Evolutionary conservation across 352 stramenopile species (phyloP).

Genomic region (Peronospora farinosa): DNA sequence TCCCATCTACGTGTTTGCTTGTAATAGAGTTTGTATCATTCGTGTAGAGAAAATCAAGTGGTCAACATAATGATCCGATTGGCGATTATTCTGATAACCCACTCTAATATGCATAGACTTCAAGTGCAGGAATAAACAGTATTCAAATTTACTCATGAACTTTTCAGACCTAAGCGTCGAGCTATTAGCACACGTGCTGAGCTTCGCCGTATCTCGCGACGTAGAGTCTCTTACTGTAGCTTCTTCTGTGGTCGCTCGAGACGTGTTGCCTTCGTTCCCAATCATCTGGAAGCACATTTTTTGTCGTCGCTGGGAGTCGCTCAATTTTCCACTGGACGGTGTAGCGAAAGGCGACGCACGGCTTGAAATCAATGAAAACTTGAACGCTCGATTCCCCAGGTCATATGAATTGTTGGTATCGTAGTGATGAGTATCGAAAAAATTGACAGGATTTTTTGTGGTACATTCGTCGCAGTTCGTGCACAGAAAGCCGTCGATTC

Average conservation of each 20-base stretch:
- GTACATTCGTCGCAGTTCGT: slow-evolving; percentile 28
- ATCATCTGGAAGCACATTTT: slow-evolving; percentile 59
- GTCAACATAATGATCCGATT: too few relatives aligned
- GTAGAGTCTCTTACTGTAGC: slow-evolving; percentile 54
- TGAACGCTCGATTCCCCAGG: slow-evolving; percentile 45
- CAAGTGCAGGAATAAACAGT: not conserved
- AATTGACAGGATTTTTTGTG: slow-evolving; percentile 3
- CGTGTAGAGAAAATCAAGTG: too few relatives aligned
- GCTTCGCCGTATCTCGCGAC: slow-evolving; percentile 39
- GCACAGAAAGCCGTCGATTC: slow-evolving; percentile 56
- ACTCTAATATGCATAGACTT: slow-evolving; percentile 9
- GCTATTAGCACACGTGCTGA: slow-evolving; percentile 40
- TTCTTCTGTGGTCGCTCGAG: slow-evolving; percentile 31
- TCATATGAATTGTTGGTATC: slow-evolving; percentile 9
- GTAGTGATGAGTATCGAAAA: not conserved
- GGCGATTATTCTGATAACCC: slow-evolving; percentile 13
- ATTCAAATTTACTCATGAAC: slow-evolving; percentile 8
- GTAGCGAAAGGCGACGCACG: slow-evolving; percentile 9
- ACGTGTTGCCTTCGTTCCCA: slow-evolving; percentile 49
- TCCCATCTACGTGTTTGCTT: too few relatives aligned
- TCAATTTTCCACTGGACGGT: slow-evolving; percentile 53
- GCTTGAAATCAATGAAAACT: slow-evolving; percentile 34
- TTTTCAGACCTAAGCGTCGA: slow-evolving; percentile 43
- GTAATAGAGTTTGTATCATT: too few relatives aligned
- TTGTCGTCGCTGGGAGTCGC: slow-evolving; percentile 42